A percentile compares a stretch with the other conserved stretches of the same genome.
phyloP scores from a whole-genome alignment of 179 eudicot species.

The Silene coronaria region DNA sequence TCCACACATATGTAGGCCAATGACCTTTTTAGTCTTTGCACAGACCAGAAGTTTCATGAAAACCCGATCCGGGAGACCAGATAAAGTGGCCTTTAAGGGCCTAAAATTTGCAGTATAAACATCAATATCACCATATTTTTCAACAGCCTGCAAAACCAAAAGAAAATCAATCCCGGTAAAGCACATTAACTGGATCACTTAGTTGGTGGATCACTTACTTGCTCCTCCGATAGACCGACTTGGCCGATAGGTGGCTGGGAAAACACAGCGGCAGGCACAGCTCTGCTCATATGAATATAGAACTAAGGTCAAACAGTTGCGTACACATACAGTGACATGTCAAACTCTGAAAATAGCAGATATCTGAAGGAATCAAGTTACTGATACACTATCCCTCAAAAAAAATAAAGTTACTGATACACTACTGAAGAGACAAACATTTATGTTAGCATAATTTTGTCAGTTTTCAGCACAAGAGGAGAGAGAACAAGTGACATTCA shows the following conservation, averaged over 20 bases:
- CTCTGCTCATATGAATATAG: constrained; percentile 42
- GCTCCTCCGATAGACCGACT: constrained; percentile 90
- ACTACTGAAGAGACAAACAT: background rate
- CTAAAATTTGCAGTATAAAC: constrained; percentile 77
- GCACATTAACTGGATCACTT: background rate
- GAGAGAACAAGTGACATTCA: too few species aligned
- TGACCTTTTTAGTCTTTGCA: constrained; percentile 69
- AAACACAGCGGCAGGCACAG: constrained; percentile 90
- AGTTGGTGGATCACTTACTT: constrained; percentile 41
- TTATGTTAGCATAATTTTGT: background rate
- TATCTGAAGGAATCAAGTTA: constrained; percentile 3
- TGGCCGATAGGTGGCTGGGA: constrained; percentile 96
- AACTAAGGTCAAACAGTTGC: constrained; percentile 21
- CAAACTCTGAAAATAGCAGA: background rate
- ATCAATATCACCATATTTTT: constrained; percentile 75
- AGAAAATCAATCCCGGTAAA: constrained; percentile 13
- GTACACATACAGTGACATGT: background rate
- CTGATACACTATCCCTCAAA: background rate
- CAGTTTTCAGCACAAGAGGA: too few species aligned
- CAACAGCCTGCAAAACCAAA: constrained; percentile 57
- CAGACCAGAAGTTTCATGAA: constrained; percentile 88
- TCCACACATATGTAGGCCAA: constrained; percentile 94
- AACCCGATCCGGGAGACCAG: constrained; percentile 90
- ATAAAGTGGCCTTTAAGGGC: constrained; percentile 90
- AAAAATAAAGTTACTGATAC: background rate